These are phyloP conservation scores for Pseudoscleropodium purum DNA, from an alignment of 225 moss, liverwort and hornwort species.

Conservation along the genomic window DNA sequence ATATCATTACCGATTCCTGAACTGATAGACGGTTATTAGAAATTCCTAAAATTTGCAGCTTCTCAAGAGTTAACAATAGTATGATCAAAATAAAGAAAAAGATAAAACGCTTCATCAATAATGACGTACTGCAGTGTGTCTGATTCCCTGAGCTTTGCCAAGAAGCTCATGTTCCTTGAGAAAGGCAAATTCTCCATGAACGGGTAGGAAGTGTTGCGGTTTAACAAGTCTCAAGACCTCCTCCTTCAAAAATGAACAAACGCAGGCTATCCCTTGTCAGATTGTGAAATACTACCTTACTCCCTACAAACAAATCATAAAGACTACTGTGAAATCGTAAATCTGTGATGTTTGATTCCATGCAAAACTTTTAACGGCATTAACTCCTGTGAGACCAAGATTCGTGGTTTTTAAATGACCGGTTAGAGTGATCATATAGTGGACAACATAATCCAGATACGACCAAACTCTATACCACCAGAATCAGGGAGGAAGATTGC, in stretches of 20 bases:
- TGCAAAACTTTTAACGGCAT: neutral
- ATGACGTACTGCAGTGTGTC: slow-evolving; percentile 76
- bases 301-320: neutral
- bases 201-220: slow-evolving; percentile 93
- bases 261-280: neutral
- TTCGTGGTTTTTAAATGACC: neutral
- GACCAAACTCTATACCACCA: neutral
- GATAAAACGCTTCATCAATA: neutral
- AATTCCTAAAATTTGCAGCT: neutral
- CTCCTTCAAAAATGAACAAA: slow-evolving; percentile 52
- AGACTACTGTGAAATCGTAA: neutral
- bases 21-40: neutral
- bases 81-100: neutral
- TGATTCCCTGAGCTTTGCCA: slow-evolving; percentile 81
- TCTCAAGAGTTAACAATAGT: neutral
- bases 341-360: neutral
- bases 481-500: neutral
- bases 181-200: slow-evolving; percentile 92
- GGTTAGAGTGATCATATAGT: neutral
- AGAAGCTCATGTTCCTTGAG: slow-evolving; percentile 93
- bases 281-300: neutral
- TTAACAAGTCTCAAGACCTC: slow-evolving; percentile 94
- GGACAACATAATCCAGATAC: neutral
- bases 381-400: neutral
- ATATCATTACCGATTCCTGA: neutral